A percentile compares a stretch with the other conserved stretches of the same genome.
Evolutionary conservation across 1,139 yeast genomes (phyloP).

Genomic region (Sugiyamaella neomexicana): DNA sequence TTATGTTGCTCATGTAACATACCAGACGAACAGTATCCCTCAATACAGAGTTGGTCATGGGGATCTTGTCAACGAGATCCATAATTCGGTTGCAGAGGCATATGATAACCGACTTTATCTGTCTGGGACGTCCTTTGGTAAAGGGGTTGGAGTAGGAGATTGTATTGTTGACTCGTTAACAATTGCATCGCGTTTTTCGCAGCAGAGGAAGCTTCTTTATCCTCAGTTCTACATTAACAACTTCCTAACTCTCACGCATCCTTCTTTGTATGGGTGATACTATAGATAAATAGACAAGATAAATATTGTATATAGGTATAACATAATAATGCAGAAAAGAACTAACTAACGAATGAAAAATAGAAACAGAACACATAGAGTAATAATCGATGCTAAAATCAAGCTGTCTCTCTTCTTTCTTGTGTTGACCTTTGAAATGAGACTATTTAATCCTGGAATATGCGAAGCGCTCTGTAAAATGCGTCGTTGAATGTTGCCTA

Average conservation of each 20-base stretch:
- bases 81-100: conserved; percentile 39
- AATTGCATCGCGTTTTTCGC: conserved; percentile 49
- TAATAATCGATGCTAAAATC: conserved; percentile 73
- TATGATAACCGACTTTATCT: conserved; percentile 52
- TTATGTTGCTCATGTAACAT: conserved; percentile 39
- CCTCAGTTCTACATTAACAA: conserved; percentile 36
- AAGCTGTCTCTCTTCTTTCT: conserved; percentile 85
- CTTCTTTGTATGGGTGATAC: conserved; percentile 24
- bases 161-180: conserved; percentile 66
- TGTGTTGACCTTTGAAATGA: conserved; percentile 79
- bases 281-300: conserved; percentile 3
- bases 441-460: conserved; percentile 79
- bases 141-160: conserved; percentile 89
- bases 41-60: conserved; percentile 76
- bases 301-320: conserved; percentile 7
- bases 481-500: conserved; percentile 64
- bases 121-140: conserved; percentile 82
- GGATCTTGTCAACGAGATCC: conserved; percentile 46
- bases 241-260: conserved; percentile 31
- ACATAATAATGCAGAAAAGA: conserved; percentile 6
- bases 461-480: conserved; percentile 60
- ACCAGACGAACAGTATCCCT: conserved; percentile 66
- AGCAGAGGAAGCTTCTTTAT: conserved; percentile 36
- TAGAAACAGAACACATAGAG: conserved; percentile 69
- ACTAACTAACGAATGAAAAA: conserved; percentile 50